Base-by-base conservation (phyloP, 2,329 filamentous ascomycete species). In the Dactylella cylindrospora region DNA sequence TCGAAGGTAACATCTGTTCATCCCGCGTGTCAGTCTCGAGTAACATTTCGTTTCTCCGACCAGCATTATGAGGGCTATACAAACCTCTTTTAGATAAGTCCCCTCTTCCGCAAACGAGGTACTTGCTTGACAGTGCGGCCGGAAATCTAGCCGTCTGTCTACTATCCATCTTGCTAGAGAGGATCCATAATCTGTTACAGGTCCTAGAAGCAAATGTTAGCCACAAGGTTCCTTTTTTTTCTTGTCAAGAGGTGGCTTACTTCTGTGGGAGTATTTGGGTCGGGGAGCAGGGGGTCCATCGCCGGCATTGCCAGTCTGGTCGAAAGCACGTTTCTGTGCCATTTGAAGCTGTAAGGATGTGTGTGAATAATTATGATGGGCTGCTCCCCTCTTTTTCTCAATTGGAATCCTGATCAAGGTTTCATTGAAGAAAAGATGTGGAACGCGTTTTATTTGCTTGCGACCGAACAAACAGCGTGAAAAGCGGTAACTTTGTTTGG, bases 91-190 rank as follows among this genome's bases (percentile, higher is more conserved):
- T 8, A 62, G 38, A 44, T 62, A 62, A 5, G 41, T 50, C 13
- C 57, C 57, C 22, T 62, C 57, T 35, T 62, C 57, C 12, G 57
- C 57, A 29, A 62, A 62, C 7, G 57, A 62, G 25, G 36, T 54
- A 17, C 57, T 53, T n/a, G 89, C 83, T 61, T 78, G 77, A 68
- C 84, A 84, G 4, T 80, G 78, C 54, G 84, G 84, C 71, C 84
- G 85, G 74, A 88, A 91, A 67, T 84, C 84, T 22, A 86, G 85
- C 69, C 83, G 80, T 53, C 91, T 83, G 70, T 89, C 83, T 70
- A 86, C 85, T 80, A 95, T 88, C 88, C 89, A 98, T 73, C 94
- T 88, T 46, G 87, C 84, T 72, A 95, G 81, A 7, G 89, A 93
- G 19, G 90, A 85, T 70, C 89, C 86, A 79, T 95, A 95, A 74